phyloP scores from a whole-genome alignment of 768 basidiomycete genomes.

The Mycena maculata region DNA sequence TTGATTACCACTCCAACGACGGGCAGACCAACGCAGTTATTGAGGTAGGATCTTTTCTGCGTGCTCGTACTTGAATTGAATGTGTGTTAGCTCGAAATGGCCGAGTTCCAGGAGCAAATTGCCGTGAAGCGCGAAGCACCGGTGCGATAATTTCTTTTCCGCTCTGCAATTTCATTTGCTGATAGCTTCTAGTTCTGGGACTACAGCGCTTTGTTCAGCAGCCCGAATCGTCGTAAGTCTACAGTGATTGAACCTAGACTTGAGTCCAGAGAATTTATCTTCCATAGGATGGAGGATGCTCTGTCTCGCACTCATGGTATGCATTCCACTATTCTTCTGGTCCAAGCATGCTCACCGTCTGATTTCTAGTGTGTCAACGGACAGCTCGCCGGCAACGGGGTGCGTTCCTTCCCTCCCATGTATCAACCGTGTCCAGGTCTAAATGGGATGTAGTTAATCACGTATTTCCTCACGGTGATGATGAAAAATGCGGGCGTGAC shows the following conservation, averaged over 20 bases:
- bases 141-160: background rate
- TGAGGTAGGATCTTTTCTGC: conserved; percentile 23
- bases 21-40: conserved; percentile 40
- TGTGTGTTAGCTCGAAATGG: conserved; percentile 36
- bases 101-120: conserved; percentile 38
- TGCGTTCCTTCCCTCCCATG: conserved; percentile 11
- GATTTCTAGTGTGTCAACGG: conserved; percentile 36
- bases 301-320: conserved; percentile 39
- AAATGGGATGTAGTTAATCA: conserved; percentile 34
- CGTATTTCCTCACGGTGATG: conserved; percentile 41
- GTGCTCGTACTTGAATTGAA: background rate
- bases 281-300: conserved; percentile 41
- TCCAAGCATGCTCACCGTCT: background rate
- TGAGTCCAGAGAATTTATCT: background rate
- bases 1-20: conserved; percentile 41
- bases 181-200: conserved; percentile 37
- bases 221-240: conserved; percentile 33
- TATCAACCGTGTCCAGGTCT: background rate
- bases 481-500: conserved; percentile 41
- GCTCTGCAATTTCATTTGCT: background rate
- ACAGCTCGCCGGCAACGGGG: conserved; percentile 42
- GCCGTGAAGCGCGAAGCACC: conserved; percentile 32
- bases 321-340: background rate
- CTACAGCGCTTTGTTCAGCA: conserved; percentile 35
- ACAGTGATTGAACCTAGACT: no score